Conservation (phyloP, 2,329 filamentous ascomycete species). For the Alternaria ventricosa region DNA sequence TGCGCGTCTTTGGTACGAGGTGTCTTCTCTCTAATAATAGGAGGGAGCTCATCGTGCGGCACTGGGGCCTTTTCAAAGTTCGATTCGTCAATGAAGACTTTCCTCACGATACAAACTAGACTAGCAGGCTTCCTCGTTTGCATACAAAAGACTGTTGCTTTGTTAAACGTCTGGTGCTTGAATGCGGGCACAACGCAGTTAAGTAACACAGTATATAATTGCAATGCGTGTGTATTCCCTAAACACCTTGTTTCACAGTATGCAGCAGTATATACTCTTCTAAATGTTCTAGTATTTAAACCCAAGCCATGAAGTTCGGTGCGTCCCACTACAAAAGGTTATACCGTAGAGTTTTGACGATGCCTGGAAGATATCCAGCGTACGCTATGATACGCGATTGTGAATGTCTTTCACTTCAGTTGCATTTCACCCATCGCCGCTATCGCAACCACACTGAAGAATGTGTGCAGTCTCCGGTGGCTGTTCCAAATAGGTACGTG, state of each 20-base stretch:
- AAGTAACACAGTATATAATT: not conserved
- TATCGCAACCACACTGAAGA: not conserved
- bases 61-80: not conserved
- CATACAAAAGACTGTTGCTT: not conserved
- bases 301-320: not conserved
- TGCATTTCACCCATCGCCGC: not conserved
- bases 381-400: not conserved
- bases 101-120: not conserved
- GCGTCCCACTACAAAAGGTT: not conserved
- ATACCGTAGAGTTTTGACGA: not conserved
- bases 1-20: not conserved
- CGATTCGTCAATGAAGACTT: not conserved
- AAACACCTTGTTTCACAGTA: not conserved
- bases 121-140: not conserved
- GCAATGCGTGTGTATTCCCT: not conserved
- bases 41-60: not conserved
- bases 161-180: not conserved
- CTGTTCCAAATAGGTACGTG: not conserved
- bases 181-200: not conserved
- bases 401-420: not conserved
- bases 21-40: not conserved
- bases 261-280: not conserved
- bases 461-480: not conserved
- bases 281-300: not conserved
- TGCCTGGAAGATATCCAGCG: not conserved